Evolutionary conservation across 306 rosid species (phyloP).

Genomic region (Casuarina cunninghamiana): DNA sequence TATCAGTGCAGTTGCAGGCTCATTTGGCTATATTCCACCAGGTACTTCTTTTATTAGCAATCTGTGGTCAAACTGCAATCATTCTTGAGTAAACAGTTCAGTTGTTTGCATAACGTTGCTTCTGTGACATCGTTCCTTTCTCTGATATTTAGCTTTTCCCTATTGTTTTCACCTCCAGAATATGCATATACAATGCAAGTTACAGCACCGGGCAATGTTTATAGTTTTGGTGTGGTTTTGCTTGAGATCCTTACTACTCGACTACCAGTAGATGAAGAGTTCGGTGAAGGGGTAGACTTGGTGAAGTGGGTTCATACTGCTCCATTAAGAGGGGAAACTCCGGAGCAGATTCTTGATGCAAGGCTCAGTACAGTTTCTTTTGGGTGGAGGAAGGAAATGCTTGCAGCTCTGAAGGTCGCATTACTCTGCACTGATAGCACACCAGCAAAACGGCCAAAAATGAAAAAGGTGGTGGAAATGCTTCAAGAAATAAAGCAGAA

Average conservation of each 20-base stretch:
- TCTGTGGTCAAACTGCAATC: not conserved
- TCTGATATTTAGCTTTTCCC: not conserved
- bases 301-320: conserved; percentile 96
- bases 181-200: conserved; percentile 99
- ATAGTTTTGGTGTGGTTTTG: conserved; percentile 91
- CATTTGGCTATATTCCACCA: conserved; percentile 98
- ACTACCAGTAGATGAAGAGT: conserved; percentile 86
- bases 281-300: conserved; percentile 91
- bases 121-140: not conserved
- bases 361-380: conserved; percentile 93
- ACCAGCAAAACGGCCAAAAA: conserved; percentile 94
- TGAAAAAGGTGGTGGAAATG: conserved; percentile 97
- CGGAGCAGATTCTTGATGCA: conserved; percentile 94
- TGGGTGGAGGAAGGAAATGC: conserved; percentile 99
- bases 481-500: conserved; percentile 72
- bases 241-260: conserved; percentile 91
- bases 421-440: conserved; percentile 88
- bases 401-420: conserved; percentile 93
- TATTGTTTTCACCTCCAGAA: conserved; percentile 42
- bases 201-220: conserved; percentile 95
- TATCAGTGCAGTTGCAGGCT: conserved; percentile 98
- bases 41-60: conserved; percentile 52
- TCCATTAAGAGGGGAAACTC: conserved; percentile 88
- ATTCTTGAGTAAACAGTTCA: not conserved
- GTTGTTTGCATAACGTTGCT: not conserved